Evolutionary conservation across 129 eudicot species (phyloP).

Genomic region (Deinandra increscens): DNA sequence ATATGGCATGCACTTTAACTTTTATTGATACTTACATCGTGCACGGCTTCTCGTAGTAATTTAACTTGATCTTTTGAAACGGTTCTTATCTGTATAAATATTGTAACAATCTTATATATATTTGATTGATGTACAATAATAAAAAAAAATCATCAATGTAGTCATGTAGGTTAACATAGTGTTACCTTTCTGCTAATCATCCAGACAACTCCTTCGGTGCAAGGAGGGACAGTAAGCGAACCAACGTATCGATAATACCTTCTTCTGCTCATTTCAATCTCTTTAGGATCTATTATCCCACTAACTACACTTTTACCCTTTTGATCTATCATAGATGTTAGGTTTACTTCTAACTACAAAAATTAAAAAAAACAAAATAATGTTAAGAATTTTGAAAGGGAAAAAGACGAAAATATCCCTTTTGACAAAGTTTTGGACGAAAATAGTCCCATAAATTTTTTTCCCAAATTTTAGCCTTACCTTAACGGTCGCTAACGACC

Average conservation of each 20-base stretch:
- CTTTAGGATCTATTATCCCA: conserved; percentile 39
- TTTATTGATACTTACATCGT: conserved; percentile 54
- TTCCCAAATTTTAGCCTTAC: no score
- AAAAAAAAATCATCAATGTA: no score
- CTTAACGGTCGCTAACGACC: no score
- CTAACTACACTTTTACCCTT: conserved; percentile 19
- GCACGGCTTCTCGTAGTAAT: conserved; percentile 61
- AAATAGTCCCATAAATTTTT: no score
- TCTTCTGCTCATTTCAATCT: conserved; percentile 33
- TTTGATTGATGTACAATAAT: no score
- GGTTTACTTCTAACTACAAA: conserved; percentile 35
- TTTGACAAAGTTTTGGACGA: no score
- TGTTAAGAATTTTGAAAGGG: no score
- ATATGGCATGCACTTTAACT: neutral
- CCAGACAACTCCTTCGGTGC: conserved; percentile 53
- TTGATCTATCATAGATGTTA: conserved; percentile 30
- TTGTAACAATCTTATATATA: neutral
- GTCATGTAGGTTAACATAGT: no score
- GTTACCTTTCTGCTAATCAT: conserved; percentile 39
- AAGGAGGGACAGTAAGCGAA: conserved; percentile 57
- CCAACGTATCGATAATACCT: conserved; percentile 53
- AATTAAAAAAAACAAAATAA: no score
- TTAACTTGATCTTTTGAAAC: conserved; percentile 59
- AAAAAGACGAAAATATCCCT: no score
- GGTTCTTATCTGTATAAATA: conserved; percentile 40